These are phyloP conservation scores for Physcomitrellopsis africana DNA, from an alignment of 225 moss, liverwort and hornwort genomes.

Conservation along the genomic window DNA sequence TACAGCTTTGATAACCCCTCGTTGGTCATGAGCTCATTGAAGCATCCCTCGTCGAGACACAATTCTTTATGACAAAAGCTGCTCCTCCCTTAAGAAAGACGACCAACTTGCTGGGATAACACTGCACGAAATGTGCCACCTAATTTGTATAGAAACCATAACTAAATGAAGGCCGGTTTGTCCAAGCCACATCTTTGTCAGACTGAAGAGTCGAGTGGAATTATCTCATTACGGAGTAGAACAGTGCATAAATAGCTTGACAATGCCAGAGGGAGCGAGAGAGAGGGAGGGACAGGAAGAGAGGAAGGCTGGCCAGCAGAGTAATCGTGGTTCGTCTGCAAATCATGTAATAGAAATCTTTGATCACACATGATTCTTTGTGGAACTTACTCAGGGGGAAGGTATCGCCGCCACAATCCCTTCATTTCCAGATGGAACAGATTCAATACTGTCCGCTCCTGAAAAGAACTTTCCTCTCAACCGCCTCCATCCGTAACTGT, in stretches of 20 bases:
- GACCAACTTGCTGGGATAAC: no score
- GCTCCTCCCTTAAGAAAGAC: background rate
- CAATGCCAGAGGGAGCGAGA: no score
- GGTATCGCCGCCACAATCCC: constrained; percentile 6
- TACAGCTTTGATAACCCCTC: constrained; percentile 19
- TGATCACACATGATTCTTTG: background rate
- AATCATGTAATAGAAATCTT: constrained; percentile 9
- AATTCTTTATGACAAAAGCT: background rate
- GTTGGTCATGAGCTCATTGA: constrained; percentile 26
- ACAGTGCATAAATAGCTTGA: no score
- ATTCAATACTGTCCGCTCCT: constrained; percentile 29
- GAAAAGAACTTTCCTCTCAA: constrained; percentile 47
- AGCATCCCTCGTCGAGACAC: constrained; percentile 2
- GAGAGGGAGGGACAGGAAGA: no score
- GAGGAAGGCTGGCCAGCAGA: background rate
- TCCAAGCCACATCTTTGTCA: constrained; percentile 15
- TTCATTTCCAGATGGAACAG: constrained; percentile 24
- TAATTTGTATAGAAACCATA: constrained; percentile 21
- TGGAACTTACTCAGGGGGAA: constrained; percentile 26
- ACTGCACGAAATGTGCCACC: constrained; percentile 17
- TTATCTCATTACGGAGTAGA: background rate
- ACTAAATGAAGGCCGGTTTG: constrained; percentile 24
- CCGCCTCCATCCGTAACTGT: constrained; percentile 51
- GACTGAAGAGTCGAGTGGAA: constrained; percentile 18
- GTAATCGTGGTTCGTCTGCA: constrained; percentile 11